Percentiles rank a stretch among this genome's conserved stretches.
phyloP scores from a whole-genome alignment of 148 eudicot species.

The Rhododendron ovatum region DNA sequence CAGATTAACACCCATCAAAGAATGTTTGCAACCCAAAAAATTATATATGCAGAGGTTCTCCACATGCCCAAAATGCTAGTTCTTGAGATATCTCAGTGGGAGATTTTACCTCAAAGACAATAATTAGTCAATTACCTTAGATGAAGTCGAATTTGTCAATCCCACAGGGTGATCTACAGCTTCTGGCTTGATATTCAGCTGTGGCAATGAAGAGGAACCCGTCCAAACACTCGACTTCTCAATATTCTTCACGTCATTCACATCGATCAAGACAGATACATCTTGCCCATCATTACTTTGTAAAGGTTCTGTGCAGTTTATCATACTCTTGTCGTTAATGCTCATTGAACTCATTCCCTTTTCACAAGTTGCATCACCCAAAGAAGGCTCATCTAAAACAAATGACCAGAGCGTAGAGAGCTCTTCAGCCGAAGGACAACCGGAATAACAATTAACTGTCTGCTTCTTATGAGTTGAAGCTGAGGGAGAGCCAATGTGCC shows the following conservation, averaged over 20 bases:
- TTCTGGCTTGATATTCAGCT: slow-evolving; percentile 25
- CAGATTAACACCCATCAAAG: not conserved
- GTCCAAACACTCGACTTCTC: slow-evolving; percentile 31
- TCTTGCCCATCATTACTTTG: slow-evolving; percentile 24
- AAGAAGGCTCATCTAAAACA: slow-evolving; percentile 38
- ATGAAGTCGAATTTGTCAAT: slow-evolving; percentile 32
- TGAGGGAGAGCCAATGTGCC: slow-evolving; percentile 39
- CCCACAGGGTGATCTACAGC: slow-evolving; percentile 30
- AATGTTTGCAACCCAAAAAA: not conserved
- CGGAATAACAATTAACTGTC: slow-evolving; percentile 58
- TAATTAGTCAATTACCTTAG: slow-evolving; percentile 50
- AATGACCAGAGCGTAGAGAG: slow-evolving; percentile 77
- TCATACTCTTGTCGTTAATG: slow-evolving; percentile 37
- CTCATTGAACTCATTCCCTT: slow-evolving; percentile 57
- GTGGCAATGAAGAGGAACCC: slow-evolving; percentile 40
- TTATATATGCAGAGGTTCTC: not conserved
- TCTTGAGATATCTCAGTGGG: not conserved
- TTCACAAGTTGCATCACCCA: slow-evolving; percentile 51
- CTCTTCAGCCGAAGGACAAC: slow-evolving; percentile 83
- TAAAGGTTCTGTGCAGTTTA: slow-evolving; percentile 13
- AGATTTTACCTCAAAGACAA: slow-evolving; percentile 11
- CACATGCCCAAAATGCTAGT: not conserved
- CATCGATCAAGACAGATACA: slow-evolving; percentile 14
- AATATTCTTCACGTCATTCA: slow-evolving; percentile 19
- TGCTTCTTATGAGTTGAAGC: slow-evolving; percentile 57